Evolutionary conservation across 441 rosid genomes (phyloP).

Genomic region (Lepidium campestre): DNA sequence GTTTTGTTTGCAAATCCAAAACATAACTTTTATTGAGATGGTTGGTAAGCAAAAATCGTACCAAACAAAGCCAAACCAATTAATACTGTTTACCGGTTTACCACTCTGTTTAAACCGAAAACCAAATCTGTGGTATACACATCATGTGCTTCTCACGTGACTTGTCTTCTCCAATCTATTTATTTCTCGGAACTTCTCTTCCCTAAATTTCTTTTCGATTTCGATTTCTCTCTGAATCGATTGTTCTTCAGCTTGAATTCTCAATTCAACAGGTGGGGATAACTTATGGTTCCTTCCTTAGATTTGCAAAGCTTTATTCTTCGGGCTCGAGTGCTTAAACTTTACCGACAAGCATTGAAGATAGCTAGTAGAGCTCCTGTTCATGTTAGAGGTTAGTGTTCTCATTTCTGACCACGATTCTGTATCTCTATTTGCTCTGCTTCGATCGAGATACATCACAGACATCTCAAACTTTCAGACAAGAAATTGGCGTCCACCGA

Average conservation of each 20-base stretch:
- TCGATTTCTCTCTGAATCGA: neutral
- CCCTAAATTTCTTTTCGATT: neutral
- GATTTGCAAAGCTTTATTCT: slow-evolving; percentile 74
- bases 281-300: slow-evolving; percentile 42
- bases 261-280: neutral
- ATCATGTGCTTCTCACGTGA: slow-evolving; percentile 13
- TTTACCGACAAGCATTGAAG: slow-evolving; percentile 74
- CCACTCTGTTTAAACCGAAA: neutral
- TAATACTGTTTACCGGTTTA: neutral
- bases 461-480: neutral
- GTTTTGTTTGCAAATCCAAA: neutral
- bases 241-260: neutral
- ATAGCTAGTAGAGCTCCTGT: slow-evolving; percentile 66
- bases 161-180: neutral
- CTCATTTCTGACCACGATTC: neutral
- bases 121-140: neutral
- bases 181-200: neutral
- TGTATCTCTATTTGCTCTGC: neutral
- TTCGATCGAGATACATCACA: neutral
- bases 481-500: neutral
- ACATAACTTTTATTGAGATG: neutral
- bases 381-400: slow-evolving; percentile 47
- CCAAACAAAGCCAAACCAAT: neutral
- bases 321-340: slow-evolving; percentile 76
- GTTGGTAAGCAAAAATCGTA: neutral